These are phyloP conservation scores for Echium plantagineum DNA, from an alignment of 257 asterid genomes.

Conservation along the genomic window DNA sequence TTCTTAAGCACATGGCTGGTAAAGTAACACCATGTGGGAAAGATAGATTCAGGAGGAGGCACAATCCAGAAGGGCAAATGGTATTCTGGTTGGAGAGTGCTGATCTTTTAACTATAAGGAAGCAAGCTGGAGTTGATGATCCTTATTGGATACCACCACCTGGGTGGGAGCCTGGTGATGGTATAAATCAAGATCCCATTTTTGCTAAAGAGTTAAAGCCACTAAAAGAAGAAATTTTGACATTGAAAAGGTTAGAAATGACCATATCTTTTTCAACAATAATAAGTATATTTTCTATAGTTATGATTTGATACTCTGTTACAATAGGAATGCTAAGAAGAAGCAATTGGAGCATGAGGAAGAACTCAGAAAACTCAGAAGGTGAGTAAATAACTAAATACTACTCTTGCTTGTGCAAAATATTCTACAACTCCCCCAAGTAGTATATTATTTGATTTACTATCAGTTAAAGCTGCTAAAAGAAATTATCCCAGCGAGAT, in stretches of 20 bases:
- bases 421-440: conserved; percentile 44
- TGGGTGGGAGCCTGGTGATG: conserved; percentile 90
- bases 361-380: conserved; percentile 55
- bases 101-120: conserved; percentile 50
- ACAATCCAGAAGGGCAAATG: conserved; percentile 95
- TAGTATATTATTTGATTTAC: conserved; percentile 35
- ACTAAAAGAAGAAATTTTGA: conserved; percentile 42
- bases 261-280: not conserved
- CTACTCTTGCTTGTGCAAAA: conserved; percentile 76
- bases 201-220: conserved; percentile 17
- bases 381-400: conserved; percentile 45
- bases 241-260: conserved; percentile 44
- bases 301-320: not conserved
- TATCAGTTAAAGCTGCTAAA: conserved; percentile 51
- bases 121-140: conserved; percentile 70
- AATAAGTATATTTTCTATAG: not conserved
- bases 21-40: conserved; percentile 76
- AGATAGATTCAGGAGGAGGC: conserved; percentile 68
- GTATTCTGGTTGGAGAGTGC: conserved; percentile 95
- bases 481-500: conserved; percentile 37
- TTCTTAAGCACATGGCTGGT: conserved; percentile 91
- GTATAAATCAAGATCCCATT: conserved; percentile 78
- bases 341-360: conserved; percentile 48
- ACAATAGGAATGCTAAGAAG: conserved; percentile 34
- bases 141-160: conserved; percentile 96